Evolutionary conservation across 441 rosid species (phyloP), one percentile per base, ranked within the genome.

Genomic region (Geranium incanum): DNA sequence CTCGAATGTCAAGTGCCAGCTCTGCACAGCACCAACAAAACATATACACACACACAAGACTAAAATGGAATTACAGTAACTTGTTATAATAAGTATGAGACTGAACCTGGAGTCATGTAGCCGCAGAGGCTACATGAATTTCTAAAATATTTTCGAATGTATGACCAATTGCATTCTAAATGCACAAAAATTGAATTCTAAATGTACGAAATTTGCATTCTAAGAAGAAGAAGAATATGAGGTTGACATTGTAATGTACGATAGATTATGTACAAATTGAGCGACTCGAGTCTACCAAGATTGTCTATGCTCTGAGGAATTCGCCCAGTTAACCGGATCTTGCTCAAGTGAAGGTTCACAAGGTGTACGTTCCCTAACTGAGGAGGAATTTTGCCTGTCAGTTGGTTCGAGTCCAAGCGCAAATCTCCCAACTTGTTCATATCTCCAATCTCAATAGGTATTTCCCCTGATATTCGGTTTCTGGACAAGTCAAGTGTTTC

Each of bases 361-460:
- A 18, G 11, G 67, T 73, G 79, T 3, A 85, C 70, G 69, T 82
- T 84, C 74, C 88, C 87, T 36, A 89, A 52, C 63, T 80, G 85
- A n/a, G 8, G 0, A 0, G 95, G 91, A 71, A 89, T 82, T 23
- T 21, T 43, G 19, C 92, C 91, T 0, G 75, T 83, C 69, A 89
- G 75, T 68, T 78, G 76, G 60, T 89, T 89, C 48, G 84, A 73
- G 12, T 67, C 76, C 18, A 89, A 75, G 76, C 71, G 77, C 41
- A 89, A 77, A 70, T 21, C 38, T 16, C 72, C 73, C 81, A 89
- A 74, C 71, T 43, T 62, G 11, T 73, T 48, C 70, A 87, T 68
- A 70, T 81, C 79, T 36, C 86, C 87, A 11, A 89, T 84, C 75
- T 83, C 88, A 5, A 75, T 57, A 0, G 89, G 90, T 45, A 89